phyloP scores from a whole-genome alignment of 768 basidiomycete genomes.

The Suillus fuscotomentosus region DNA sequence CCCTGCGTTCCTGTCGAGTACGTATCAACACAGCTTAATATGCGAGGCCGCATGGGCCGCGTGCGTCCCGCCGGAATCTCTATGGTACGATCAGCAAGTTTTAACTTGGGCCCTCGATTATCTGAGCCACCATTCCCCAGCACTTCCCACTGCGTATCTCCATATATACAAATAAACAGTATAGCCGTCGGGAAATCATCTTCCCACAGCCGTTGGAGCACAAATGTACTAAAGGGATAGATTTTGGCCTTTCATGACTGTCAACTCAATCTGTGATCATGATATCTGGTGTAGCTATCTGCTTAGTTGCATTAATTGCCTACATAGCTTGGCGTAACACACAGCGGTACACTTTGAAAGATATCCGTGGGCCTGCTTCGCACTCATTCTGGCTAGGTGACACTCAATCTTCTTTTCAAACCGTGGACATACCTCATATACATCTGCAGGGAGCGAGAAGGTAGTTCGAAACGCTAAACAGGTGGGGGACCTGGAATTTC shows the following conservation, averaged over 20 bases:
- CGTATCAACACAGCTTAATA: not conserved
- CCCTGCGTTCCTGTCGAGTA: not conserved
- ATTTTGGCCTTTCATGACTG: not conserved
- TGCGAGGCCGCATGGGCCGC: not conserved
- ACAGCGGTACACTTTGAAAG: constrained; percentile 4
- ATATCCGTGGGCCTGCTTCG: constrained; percentile 9
- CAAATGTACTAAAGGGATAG: not conserved
- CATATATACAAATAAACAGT: not conserved
- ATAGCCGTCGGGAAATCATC: not conserved
- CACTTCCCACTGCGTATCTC: not conserved
- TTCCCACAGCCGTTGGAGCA: not conserved
- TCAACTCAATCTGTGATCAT: not conserved
- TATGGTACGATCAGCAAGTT: not conserved
- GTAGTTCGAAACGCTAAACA: constrained; percentile 20
- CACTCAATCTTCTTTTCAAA: not conserved
- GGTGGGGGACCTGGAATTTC: constrained; percentile 29
- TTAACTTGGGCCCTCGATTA: not conserved
- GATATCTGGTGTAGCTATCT: constrained; percentile 1
- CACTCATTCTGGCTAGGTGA: constrained; percentile 8
- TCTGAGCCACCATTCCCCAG: not conserved
- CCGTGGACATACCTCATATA: not conserved
- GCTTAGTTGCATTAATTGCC: not conserved
- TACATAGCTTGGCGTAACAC: constrained; percentile 7
- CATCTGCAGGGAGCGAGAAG: constrained; percentile 21
- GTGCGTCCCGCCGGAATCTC: not conserved